Evolutionary conservation across 2,329 filamentous ascomycete genomes (phyloP).

Genomic region (Emmonsiellopsis sp.): DNA sequence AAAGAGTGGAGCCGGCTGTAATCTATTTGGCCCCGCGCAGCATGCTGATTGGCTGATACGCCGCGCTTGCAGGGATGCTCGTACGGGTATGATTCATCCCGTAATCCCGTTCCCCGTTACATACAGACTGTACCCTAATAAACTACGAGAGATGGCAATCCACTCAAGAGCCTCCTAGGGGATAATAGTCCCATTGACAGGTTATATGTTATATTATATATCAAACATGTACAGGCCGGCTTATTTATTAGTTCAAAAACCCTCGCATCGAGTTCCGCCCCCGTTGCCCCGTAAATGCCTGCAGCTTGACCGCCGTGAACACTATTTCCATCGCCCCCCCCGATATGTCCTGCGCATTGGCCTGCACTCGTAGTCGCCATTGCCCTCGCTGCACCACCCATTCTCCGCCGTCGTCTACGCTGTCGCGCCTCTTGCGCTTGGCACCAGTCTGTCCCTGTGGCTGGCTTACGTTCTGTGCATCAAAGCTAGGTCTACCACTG

Average conservation of each 20-base stretch:
- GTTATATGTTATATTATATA: too few relatives aligned
- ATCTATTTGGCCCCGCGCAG: background rate
- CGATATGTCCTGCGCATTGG: conserved; percentile 25
- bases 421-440: conserved; percentile 40
- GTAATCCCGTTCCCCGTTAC: background rate
- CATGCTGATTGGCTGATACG: background rate
- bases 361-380: conserved; percentile 62
- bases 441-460: conserved; percentile 14
- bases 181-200: too few relatives aligned
- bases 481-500: background rate
- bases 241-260: conserved; percentile 52
- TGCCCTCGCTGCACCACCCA: conserved; percentile 63
- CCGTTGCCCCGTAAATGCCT: conserved; percentile 58
- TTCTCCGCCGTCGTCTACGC: conserved; percentile 26
- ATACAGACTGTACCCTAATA: too few relatives aligned
- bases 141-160: background rate
- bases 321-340: conserved; percentile 56
- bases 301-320: conserved; percentile 66
- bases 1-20: background rate
- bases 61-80: background rate
- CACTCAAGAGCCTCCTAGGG: too few relatives aligned
- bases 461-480: background rate
- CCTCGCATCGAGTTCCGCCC: conserved; percentile 55
- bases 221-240: background rate
- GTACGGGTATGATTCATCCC: background rate